Base-by-base conservation (phyloP, 495 filamentous ascomycete species). In the Neurospora sp. region DNA sequence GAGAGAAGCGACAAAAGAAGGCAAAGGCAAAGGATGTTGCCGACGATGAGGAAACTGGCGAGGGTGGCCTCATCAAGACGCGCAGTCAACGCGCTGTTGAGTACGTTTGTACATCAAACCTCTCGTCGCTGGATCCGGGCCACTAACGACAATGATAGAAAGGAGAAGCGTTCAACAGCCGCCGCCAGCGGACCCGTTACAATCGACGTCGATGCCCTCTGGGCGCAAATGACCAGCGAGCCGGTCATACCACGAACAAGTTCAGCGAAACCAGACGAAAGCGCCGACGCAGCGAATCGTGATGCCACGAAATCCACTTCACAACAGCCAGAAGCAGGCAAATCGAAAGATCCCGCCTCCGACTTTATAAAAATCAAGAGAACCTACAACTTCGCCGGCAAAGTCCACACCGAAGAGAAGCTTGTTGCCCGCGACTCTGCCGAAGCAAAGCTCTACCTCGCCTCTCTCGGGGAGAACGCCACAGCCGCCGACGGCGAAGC, bases 311-410 rank as follows among this genome's bases (percentile, higher is more conserved):
- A 74, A 40, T 41, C 71, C 10, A 74, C 77, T 38, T 41, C 73
- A 40, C 40, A 72, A 78, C 69, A 77, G 72, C 71, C 77, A 73
- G 75, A 78, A 71, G 42, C 72, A 70, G 69, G 77, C 48, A 35
- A 45, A 73, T 27, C 44, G 65, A 53, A 68, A 37, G 14, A n/a
- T 7, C 27, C 14, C 9, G 71, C 74, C 37, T 22, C 72, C 37
- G 74, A 91, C 18, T 88, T 88, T 84, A 88, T 98, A 74, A 90
- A 90, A 70, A 96, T 99, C 69, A 94, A 91, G 73, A 91, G 92
- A 39, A 94, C 91, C 6, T 97, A 97, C 82, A 91, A 91, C 71
- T 98, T 97, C 76, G 96, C 96, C 14, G 96, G 96, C 72, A 90
- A 95, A 78, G 87, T 90, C 45, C 92, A 92, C 76, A 93, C 90